Base-by-base conservation (phyloP, 179 eudicot genomes). In the Corrigiola litoralis region DNA sequence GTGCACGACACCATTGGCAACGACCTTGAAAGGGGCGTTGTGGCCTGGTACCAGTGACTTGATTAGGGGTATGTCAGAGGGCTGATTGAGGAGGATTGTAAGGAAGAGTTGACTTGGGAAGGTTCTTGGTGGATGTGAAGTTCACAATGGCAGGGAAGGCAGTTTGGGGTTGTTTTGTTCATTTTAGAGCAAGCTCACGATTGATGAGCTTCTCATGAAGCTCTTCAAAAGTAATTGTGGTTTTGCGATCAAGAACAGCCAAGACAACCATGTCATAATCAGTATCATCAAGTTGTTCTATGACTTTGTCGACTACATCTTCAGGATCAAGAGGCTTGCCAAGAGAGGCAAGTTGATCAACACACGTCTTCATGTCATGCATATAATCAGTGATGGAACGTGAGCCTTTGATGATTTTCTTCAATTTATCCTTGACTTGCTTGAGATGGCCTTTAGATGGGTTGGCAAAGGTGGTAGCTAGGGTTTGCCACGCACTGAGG, bases 221-320 rank as follows among this genome's bases (percentile, higher is more conserved):
- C 17, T 69, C 60, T 8, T 59, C 51, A 50, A 59, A 49, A 6
- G 67, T 16, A 4, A 69, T 60, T 1, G 67, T 28, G 0, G 38
- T 59, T 7, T 60, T 67, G 0, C 42, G 25, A 28, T 36, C 31
- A 10, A 45, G 16, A 6, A 62, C 27, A 1, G 33, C 54, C 31
- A 10, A 24, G 14, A 57, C 23, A 27, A 58, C 25, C 12, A 1
- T 12, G 0, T 47, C 51, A 58, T 56, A 67, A 4, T 56, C 64
- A 4, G 48, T 16, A 9, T 67, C 57, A 32, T 67, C 25, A 8
- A 67, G 55, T 20, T 48, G 64, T 12, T 57, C 47, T 13, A 67
- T 36, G 2, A 67, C n/a, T 33, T 27, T 41, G 4, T 50, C 59
- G 16, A 65, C 20, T 6, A 65, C 1, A 17, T 50, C 58, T 2